Evolutionary conservation across 768 basidiomycete genomes (phyloP), one percentile per base, ranked within the genome.

Genomic region (Dioszegia aurantiaca): DNA sequence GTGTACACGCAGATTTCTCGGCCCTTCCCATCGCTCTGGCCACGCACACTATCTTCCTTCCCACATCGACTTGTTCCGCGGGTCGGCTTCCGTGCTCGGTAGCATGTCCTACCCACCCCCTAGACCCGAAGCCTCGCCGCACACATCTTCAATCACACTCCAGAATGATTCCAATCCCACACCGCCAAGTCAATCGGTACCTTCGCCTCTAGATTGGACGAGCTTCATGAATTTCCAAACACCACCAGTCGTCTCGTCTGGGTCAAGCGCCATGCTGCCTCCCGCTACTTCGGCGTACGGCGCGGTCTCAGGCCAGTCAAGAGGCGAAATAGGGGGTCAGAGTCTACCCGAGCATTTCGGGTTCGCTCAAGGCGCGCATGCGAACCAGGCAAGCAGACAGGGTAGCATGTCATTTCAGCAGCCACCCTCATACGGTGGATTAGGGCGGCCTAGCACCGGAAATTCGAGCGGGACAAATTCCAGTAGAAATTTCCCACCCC

Each of bases 141-240:
- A 11, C 31, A 10, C 19, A 5, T 1, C n/a, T 23, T 12, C 48
- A 6, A 28, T 21, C 48, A n/a, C 31, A 9, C 28, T 30, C 28
- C 48, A 49, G 23, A 26, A 26, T 5, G 48, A 49, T 17, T 19
- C 48, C 14, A 30, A 49, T 3, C 48, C 30, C 14, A 37, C 48
- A 21, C 33, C 48, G 14, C 30, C 48, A 14, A n/a, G 12, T 19
- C 48, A 49, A 19, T 6, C 36, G 6, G 51, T 23, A 3, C 37
- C 51, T 6, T 72, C 70, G 19, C 70, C 70, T 9, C 42, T 72
- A 1, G 70, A 72, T 44, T 72, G 70, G 70, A 41, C 63, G 4
- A 65, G 61, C 43, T 72, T 61, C 37, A 64, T 72, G 58, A 67
- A 65, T 24, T 68, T 72, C 33, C 61, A 62, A 17, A 72, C 70